These are phyloP conservation scores for Lecanicillium sp. DNA, from an alignment of 2,329 filamentous ascomycete genomes.

Conservation along the genomic window DNA sequence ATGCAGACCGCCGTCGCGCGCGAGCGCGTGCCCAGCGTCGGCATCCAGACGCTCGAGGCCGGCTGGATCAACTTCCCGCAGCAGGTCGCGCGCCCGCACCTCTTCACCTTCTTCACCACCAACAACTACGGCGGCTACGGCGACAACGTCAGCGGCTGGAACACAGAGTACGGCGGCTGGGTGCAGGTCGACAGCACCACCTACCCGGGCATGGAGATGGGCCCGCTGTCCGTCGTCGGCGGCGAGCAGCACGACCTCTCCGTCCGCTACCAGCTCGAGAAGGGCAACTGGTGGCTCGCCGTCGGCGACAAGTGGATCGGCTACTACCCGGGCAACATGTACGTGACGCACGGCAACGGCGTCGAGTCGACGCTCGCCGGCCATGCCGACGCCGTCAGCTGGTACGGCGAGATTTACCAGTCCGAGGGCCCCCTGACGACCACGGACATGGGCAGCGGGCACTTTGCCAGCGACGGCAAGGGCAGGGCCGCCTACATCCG, in stretches of 20 bases:
- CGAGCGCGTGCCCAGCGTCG: constrained; percentile 4
- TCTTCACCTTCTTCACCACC: constrained; percentile 14
- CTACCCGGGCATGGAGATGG: constrained; percentile 15
- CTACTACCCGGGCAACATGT: constrained; percentile 13
- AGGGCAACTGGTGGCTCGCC: constrained; percentile 14
- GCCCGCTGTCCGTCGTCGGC: constrained; percentile 8
- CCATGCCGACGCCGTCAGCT: constrained; percentile 8
- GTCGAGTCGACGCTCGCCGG: constrained; percentile 9
- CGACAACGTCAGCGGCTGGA: constrained; percentile 13
- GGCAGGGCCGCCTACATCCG: constrained; percentile 14
- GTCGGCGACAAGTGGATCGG: constrained; percentile 12
- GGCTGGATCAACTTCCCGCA: constrained; percentile 15
- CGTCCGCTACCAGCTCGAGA: constrained; percentile 7
- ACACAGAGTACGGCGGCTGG: constrained; percentile 14
- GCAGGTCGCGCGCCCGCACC: constrained; percentile 8
- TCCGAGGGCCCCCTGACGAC: constrained; percentile 9
- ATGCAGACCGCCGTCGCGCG: constrained; percentile 11
- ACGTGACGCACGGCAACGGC: constrained; percentile 5
- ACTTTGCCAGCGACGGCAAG: constrained; percentile 10
- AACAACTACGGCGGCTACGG: constrained; percentile 10
- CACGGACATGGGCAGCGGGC: constrained; percentile 15
- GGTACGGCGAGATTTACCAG: constrained; percentile 16
- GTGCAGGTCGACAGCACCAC: constrained; percentile 12
- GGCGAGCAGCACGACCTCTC: constrained; percentile 10
- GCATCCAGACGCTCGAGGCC: constrained; percentile 14